These are phyloP conservation scores for Diplocarpon mali DNA, from an alignment of 2,329 filamentous ascomycete species.

Conservation along the genomic window DNA sequence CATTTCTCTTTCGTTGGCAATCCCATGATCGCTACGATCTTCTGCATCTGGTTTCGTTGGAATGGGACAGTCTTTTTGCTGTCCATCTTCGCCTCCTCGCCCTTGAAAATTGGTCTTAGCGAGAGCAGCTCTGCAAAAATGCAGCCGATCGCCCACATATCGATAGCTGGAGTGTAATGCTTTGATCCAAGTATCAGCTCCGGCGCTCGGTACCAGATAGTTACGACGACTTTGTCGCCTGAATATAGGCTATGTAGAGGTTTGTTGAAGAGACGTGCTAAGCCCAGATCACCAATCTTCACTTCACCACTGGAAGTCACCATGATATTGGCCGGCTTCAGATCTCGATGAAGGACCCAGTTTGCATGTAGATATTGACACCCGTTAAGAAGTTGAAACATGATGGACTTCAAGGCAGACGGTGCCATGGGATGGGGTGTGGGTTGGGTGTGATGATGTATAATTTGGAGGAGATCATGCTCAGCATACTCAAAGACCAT, in stretches of 20 bases:
- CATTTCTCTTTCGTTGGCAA: constrained; percentile 80
- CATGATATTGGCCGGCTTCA: constrained; percentile 98
- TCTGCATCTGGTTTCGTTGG: constrained; percentile 97
- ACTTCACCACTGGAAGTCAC: constrained; percentile 84
- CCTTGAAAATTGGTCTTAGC: constrained; percentile 91
- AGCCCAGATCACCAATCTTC: constrained; percentile 86
- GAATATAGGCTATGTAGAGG: constrained; percentile 83
- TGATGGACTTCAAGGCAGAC: constrained; percentile 79
- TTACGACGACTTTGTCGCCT: constrained; percentile 96
- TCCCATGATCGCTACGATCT: constrained; percentile 94
- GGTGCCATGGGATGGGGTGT: constrained; percentile 81
- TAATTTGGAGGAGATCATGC: constrained; percentile 93
- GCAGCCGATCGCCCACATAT: constrained; percentile 95
- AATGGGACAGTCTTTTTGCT: constrained; percentile 96
- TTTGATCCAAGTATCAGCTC: constrained; percentile 83
- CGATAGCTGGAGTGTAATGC: constrained; percentile 96
- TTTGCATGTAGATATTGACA: constrained; percentile 91
- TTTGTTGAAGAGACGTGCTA: constrained; percentile 89
- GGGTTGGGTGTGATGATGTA: constrained; percentile 88
- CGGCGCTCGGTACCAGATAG: constrained; percentile 96
- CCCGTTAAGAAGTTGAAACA: constrained; percentile 92
- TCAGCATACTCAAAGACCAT: constrained; percentile 99
- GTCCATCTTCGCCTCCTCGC: constrained; percentile 98
- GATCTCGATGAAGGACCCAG: constrained; percentile 93
- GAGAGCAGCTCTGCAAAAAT: constrained; percentile 93